These are phyloP conservation scores for Pichia sp. DNA, from an alignment of 1,139 yeast genomes.

Conservation along the genomic window DNA sequence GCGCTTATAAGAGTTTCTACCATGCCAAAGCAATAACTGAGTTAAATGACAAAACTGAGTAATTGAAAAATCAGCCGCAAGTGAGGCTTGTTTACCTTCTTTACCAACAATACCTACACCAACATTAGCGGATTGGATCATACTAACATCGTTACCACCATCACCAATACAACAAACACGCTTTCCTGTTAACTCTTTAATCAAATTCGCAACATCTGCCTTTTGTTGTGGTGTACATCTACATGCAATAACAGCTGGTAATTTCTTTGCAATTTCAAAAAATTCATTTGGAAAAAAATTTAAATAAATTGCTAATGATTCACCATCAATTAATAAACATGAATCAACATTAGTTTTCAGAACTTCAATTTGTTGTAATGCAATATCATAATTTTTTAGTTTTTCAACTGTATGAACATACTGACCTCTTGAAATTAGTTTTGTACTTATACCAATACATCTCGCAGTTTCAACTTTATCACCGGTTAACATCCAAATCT, in stretches of 20 bases:
- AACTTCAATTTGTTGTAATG: slow-evolving; percentile 69
- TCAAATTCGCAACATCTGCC: slow-evolving; percentile 85
- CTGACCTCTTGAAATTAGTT: slow-evolving; percentile 88
- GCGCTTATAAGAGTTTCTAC: slow-evolving; percentile 91
- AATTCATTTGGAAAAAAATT: slow-evolving; percentile 62
- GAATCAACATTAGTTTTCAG: slow-evolving; percentile 60
- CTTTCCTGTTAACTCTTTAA: slow-evolving; percentile 73
- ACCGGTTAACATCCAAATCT: slow-evolving; percentile 99
- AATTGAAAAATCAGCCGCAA: slow-evolving; percentile 94
- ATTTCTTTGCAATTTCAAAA: slow-evolving; percentile 62
- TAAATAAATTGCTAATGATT: slow-evolving; percentile 69
- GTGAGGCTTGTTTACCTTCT: slow-evolving; percentile 95
- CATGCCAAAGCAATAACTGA: slow-evolving; percentile 91
- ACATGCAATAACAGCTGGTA: slow-evolving; percentile 95
- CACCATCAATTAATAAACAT: slow-evolving; percentile 90
- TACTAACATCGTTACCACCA: slow-evolving; percentile 98
- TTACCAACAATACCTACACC: slow-evolving; percentile 99
- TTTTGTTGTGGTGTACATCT: slow-evolving; percentile 99
- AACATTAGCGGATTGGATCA: slow-evolving; percentile 98
- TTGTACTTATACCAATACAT: slow-evolving; percentile 93
- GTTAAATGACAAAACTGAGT: slow-evolving; percentile 88
- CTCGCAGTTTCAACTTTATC: slow-evolving; percentile 98
- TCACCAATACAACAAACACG: slow-evolving; percentile 98
- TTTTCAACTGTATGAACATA: slow-evolving; percentile 82
- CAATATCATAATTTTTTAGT: slow-evolving; percentile 51